Conservation (phyloP, 805 yeast species). For the Yarrowia sp. region DNA sequence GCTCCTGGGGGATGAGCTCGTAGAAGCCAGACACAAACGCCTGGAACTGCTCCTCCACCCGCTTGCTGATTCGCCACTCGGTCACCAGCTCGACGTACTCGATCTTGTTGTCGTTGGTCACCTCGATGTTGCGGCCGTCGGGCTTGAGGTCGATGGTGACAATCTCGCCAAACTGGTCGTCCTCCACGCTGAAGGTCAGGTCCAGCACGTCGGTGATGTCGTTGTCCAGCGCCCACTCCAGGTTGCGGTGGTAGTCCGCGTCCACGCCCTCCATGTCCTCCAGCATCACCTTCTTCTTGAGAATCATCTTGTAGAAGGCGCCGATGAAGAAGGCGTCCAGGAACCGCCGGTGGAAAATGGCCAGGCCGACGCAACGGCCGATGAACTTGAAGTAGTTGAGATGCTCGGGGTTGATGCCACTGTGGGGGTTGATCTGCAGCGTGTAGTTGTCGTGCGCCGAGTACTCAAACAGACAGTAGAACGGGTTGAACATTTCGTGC, state of each 20-base stretch:
- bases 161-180: slow-evolving; percentile 92
- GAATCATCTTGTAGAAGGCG: slow-evolving; percentile 96
- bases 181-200: slow-evolving; percentile 79
- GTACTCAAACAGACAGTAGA: slow-evolving; percentile 94
- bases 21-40: slow-evolving; percentile 97
- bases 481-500: slow-evolving; percentile 98
- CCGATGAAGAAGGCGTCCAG: slow-evolving; percentile 98
- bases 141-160: slow-evolving; percentile 87
- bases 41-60: slow-evolving; percentile 93
- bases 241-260: slow-evolving; percentile 90
- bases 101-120: slow-evolving; percentile 88
- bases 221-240: slow-evolving; percentile 94
- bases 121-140: slow-evolving; percentile 83
- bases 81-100: slow-evolving; percentile 93
- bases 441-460: slow-evolving; percentile 98
- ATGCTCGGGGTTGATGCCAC: slow-evolving; percentile 96
- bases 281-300: slow-evolving; percentile 87
- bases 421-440: slow-evolving; percentile 94
- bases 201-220: slow-evolving; percentile 87
- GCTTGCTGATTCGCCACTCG: slow-evolving; percentile 91
- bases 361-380: slow-evolving; percentile 97
- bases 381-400: slow-evolving; percentile 96
- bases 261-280: slow-evolving; percentile 99
- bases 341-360: slow-evolving; percentile 97
- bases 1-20: slow-evolving; percentile 94